Evolutionary conservation across 2,329 filamentous ascomycete genomes (phyloP).

Genomic region (Rhinocladiella similis): DNA sequence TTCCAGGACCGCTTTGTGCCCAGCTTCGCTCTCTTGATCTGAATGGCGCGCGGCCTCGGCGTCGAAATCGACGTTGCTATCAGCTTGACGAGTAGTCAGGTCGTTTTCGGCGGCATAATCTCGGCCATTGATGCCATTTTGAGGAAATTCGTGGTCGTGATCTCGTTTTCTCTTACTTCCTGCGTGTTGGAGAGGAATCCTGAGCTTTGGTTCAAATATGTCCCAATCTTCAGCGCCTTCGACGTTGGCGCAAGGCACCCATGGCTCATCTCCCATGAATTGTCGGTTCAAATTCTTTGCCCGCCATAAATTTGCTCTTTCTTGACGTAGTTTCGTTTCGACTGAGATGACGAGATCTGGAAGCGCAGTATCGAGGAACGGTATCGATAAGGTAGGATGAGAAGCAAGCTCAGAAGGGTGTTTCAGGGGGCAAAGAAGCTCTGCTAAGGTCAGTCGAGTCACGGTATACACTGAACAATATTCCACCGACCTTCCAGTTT

Average conservation of each 20-base stretch:
- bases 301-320: slow-evolving; percentile 56
- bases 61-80: neutral
- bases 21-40: neutral
- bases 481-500: slow-evolving; percentile 54
- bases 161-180: slow-evolving; percentile 24
- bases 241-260: slow-evolving; percentile 57
- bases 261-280: slow-evolving; percentile 61
- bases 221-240: slow-evolving; percentile 52
- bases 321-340: slow-evolving; percentile 58
- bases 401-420: slow-evolving; percentile 60
- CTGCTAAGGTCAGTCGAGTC: slow-evolving; percentile 35
- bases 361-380: slow-evolving; percentile 61
- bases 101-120: slow-evolving; percentile 3
- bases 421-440: slow-evolving; percentile 61
- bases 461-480: neutral
- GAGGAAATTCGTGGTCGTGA: slow-evolving; percentile 8
- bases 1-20: neutral
- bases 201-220: slow-evolving; percentile 44
- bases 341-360: slow-evolving; percentile 58
- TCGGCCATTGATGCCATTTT: slow-evolving; percentile 23
- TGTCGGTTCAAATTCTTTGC: slow-evolving; percentile 59
- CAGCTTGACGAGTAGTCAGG: neutral
- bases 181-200: slow-evolving; percentile 7
- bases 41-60: neutral
- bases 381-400: slow-evolving; percentile 59